Evolutionary conservation across 139 green algal species (phyloP), one percentile per base, ranked within the genome.

Genomic region (Ulvella scutata): DNA sequence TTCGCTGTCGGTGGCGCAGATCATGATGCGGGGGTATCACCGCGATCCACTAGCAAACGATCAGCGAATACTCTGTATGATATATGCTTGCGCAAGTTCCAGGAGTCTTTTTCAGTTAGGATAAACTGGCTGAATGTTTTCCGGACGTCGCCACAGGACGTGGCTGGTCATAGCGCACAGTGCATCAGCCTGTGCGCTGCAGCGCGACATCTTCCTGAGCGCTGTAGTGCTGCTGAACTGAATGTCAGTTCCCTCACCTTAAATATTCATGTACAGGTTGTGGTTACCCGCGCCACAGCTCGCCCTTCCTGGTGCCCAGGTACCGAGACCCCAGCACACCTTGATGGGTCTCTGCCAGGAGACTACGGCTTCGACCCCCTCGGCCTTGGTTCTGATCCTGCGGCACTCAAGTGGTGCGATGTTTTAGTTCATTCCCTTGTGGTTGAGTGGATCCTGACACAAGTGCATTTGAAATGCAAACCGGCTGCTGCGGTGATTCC

Each of bases 301-400:
- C 37, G 72, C 35, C 72, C 72, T 33, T 33, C 73, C 36, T 88
- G 85, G 85, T 76, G 84, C 74, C 85, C 85, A 9, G 85, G 85
- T n/a, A 43, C 43, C 23, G 34, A 84, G 44, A 77, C 80, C 43
- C 85, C 85, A 2, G 37, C 74, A 13, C 80, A 89, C 82, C 85
- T 89, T 44, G 80, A 82, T 35, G 78, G 76, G 39, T 62, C 43
- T 62, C 72, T 84, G 38, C 23, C 81, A 13, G 84, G 78, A n/a
- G 81, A 87, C 76, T 90, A 85, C 61, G 86, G 86, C 72, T 88
- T 94, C 75, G 94, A 98, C 81, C 93, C 93, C 37, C 78, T 96
- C 61, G 85, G 81, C 62, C 89, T 98, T 60, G 93, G 88, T 61
- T 82, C 83, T 60, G 85, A 96, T 81, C 81, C 87, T 20, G 72